Evolutionary conservation across 257 asterid species (phyloP).

Genomic region (Ligustrum vulgare): DNA sequence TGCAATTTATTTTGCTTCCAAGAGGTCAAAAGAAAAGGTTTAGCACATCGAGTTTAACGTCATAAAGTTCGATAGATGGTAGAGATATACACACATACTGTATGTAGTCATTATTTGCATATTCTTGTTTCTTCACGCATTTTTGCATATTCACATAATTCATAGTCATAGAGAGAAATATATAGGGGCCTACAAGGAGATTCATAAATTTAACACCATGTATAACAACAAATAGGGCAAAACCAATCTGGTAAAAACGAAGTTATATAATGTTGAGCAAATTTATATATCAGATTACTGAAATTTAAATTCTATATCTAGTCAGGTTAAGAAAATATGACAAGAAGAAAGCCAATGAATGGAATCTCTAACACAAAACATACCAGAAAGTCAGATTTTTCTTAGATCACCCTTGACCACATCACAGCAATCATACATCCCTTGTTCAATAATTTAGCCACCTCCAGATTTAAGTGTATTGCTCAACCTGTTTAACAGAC

Average conservation of each 20-base stretch:
- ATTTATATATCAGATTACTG: neutral
- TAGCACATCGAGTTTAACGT: no score
- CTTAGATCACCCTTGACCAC: conserved; percentile 21
- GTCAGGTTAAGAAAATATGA: conserved; percentile 28
- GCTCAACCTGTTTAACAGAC: conserved; percentile 61
- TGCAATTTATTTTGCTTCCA: no score
- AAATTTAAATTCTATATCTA: conserved; percentile 24
- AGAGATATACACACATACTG: no score
- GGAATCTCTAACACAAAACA: conserved; percentile 28
- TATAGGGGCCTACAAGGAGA: no score
- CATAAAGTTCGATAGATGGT: no score
- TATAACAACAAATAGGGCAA: neutral
- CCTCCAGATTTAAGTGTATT: conserved; percentile 81
- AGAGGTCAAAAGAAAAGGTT: no score
- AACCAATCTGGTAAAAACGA: neutral
- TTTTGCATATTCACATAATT: no score
- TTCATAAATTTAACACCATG: neutral
- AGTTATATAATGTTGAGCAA: neutral
- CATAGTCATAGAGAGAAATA: no score
- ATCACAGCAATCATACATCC: conserved; percentile 21
- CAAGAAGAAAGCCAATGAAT: conserved; percentile 25
- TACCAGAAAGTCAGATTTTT: conserved; percentile 22
- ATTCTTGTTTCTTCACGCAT: no score
- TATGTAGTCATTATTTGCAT: no score
- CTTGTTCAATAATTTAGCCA: conserved; percentile 39